Conservation (phyloP, 2,329 filamentous ascomycete species). For the Cladosporium oxysporum region DNA sequence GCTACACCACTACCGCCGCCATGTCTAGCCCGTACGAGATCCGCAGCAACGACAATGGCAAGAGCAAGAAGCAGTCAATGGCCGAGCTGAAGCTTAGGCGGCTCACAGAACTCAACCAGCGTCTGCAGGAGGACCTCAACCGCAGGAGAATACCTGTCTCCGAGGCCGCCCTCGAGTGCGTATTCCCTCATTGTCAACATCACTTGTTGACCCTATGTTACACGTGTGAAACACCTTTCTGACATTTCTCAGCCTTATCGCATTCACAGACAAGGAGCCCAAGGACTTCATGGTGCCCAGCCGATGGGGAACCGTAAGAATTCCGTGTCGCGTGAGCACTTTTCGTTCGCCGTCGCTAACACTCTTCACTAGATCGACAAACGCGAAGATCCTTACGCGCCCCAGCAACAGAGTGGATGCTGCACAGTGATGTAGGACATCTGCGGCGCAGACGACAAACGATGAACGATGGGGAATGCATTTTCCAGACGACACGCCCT, state of each 20-base stretch:
- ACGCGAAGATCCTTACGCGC: conserved; percentile 97
- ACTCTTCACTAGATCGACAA: conserved; percentile 69
- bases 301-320: conserved; percentile 78
- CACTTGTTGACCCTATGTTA: not conserved
- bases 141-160: conserved; percentile 94
- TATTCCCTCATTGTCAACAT: conserved; percentile 11
- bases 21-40: conserved; percentile 67
- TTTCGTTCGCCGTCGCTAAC: not conserved
- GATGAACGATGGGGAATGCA: conserved; percentile 14
- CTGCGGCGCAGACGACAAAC: conserved; percentile 15
- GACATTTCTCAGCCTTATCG: conserved; percentile 72
- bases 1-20: conserved; percentile 26
- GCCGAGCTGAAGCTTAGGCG: conserved; percentile 95
- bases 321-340: not conserved
- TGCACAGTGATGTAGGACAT: conserved; percentile 83
- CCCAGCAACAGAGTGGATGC: conserved; percentile 89
- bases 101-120: conserved; percentile 94
- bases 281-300: conserved; percentile 99
- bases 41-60: conserved; percentile 64
- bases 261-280: conserved; percentile 91
- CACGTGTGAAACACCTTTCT: not conserved
- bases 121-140: conserved; percentile 92
- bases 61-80: conserved; percentile 99
- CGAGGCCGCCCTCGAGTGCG: conserved; percentile 70
- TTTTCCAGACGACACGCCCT: not conserved